A percentile compares a stretch with the other conserved stretches of the same genome.
Evolutionary conservation across 2,329 filamentous ascomycete species (phyloP).

Genomic region (Diaporthe aspalathi): DNA sequence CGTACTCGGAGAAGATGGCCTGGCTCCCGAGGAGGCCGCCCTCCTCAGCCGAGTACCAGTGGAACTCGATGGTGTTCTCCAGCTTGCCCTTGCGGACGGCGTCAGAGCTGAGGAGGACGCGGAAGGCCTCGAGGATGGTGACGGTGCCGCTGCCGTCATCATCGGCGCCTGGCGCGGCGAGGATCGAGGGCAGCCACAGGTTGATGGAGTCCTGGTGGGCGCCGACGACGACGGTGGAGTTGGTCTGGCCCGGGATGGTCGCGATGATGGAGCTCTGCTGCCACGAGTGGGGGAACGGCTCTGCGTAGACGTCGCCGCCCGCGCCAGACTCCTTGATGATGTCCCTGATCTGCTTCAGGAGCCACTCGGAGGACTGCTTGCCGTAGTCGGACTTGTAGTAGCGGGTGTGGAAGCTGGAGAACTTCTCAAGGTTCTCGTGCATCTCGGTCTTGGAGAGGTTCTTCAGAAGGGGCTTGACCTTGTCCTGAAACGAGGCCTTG

Average conservation of each 20-base stretch:
- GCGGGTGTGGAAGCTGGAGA: conserved; percentile 74
- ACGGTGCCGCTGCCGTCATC: conserved; percentile 83
- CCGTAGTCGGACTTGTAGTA: conserved; percentile 76
- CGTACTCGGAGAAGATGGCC: conserved; percentile 55
- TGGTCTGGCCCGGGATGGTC: conserved; percentile 78
- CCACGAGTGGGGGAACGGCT: conserved; percentile 69
- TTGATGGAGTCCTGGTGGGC: conserved; percentile 87
- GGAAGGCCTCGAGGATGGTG: conserved; percentile 82
- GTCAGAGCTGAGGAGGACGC: conserved; percentile 74
- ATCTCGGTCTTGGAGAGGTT: conserved; percentile 74
- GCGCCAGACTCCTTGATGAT: conserved; percentile 70
- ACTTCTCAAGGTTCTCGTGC: conserved; percentile 72
- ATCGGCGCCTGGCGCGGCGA: conserved; percentile 79
- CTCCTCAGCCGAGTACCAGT: conserved; percentile 67
- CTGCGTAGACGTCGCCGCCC: conserved; percentile 68
- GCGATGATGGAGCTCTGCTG: conserved; percentile 82
- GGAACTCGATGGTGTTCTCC: conserved; percentile 83
- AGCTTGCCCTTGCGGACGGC: conserved; percentile 71
- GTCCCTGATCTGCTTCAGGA: conserved; percentile 72
- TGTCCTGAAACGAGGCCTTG: conserved; percentile 66
- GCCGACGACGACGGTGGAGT: conserved; percentile 78
- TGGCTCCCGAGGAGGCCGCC: conserved; percentile 80
- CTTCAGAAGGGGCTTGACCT: conserved; percentile 67
- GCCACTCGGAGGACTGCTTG: conserved; percentile 79
- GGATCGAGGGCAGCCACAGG: conserved; percentile 74